Evolutionary conservation across 1,284 basidiomycete species (phyloP).

Genomic region (Trichosporon ovoides): DNA sequence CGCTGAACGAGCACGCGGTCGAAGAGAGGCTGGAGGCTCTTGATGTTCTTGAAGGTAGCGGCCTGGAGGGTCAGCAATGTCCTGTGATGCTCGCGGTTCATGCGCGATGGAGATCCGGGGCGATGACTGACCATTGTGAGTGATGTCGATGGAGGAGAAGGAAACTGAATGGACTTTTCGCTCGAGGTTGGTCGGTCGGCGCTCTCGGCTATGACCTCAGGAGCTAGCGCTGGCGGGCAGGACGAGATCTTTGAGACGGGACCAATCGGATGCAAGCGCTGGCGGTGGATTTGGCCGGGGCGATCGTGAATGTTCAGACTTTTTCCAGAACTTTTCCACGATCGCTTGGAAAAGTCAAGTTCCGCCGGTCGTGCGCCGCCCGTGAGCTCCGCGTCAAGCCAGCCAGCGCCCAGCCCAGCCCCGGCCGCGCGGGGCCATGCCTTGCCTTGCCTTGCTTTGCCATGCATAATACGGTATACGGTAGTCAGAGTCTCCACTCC

Average conservation of each 20-base stretch:
- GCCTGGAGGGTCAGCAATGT: constrained; percentile 28
- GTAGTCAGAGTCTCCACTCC: no score
- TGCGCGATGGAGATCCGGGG: no score
- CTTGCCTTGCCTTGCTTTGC: no score
- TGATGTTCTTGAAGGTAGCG: constrained; percentile 88
- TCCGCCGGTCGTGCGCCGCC: neutral
- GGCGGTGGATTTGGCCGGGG: neutral
- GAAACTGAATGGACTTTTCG: constrained; percentile 4
- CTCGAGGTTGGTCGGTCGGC: constrained; percentile 3
- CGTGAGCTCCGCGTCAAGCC: neutral
- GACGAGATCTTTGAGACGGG: neutral
- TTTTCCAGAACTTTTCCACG: constrained; percentile 28
- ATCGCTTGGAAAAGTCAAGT: constrained; percentile 5
- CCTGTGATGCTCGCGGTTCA: no score
- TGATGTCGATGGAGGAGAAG: constrained; percentile 2
- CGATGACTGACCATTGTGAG: constrained; percentile 23
- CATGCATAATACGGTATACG: no score
- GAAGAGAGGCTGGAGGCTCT: constrained; percentile 80
- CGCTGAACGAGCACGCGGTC: constrained; percentile 97
- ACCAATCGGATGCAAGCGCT: neutral
- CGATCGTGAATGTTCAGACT: neutral
- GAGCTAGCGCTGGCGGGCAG: neutral
- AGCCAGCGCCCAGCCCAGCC: no score
- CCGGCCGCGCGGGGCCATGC: no score
- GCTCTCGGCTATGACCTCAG: constrained; percentile 4